Evolutionary conservation across 2,329 filamentous ascomycete species (phyloP).

Genomic region (Calonectria pseudoturangicola): DNA sequence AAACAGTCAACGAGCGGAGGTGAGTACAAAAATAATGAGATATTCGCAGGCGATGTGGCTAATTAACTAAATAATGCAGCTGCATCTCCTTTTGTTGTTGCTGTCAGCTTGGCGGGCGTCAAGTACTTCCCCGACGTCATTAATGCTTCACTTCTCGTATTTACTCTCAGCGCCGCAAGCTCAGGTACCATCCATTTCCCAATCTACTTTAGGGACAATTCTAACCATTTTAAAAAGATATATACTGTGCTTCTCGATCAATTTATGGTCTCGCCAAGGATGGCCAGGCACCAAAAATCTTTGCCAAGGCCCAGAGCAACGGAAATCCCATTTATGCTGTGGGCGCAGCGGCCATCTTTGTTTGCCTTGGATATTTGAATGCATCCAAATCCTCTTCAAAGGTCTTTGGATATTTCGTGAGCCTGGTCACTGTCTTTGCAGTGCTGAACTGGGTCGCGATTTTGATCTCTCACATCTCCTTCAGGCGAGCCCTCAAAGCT

Average conservation of each 20-base stretch:
- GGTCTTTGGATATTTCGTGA: slow-evolving; percentile 66
- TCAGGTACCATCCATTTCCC: slow-evolving; percentile 24
- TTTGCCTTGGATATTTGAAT: slow-evolving; percentile 64
- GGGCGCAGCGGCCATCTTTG: slow-evolving; percentile 57
- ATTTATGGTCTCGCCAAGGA: slow-evolving; percentile 60
- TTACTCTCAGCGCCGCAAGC: slow-evolving; percentile 51
- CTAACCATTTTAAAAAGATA: slow-evolving; percentile 29
- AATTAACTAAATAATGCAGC: background rate
- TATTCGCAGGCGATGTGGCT: background rate
- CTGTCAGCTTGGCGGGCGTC: slow-evolving; percentile 47
- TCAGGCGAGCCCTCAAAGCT: slow-evolving; percentile 60
- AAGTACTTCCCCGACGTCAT: slow-evolving; percentile 47
- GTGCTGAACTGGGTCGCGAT: slow-evolving; percentile 66
- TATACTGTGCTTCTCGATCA: slow-evolving; percentile 64
- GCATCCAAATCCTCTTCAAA: slow-evolving; percentile 57
- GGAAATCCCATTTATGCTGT: slow-evolving; percentile 66
- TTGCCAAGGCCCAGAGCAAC: slow-evolving; percentile 56
- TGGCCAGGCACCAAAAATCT: slow-evolving; percentile 59
- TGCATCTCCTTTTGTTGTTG: slow-evolving; percentile 53
- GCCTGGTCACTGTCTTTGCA: slow-evolving; percentile 65
- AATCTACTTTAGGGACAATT: background rate
- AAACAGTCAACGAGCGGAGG: slow-evolving; percentile 44
- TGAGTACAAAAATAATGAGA: background rate
- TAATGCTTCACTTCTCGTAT: slow-evolving; percentile 51
- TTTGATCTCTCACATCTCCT: slow-evolving; percentile 62